Evolutionary conservation across 331 rosid genomes (phyloP).

Genomic region (Ulmus americana): DNA sequence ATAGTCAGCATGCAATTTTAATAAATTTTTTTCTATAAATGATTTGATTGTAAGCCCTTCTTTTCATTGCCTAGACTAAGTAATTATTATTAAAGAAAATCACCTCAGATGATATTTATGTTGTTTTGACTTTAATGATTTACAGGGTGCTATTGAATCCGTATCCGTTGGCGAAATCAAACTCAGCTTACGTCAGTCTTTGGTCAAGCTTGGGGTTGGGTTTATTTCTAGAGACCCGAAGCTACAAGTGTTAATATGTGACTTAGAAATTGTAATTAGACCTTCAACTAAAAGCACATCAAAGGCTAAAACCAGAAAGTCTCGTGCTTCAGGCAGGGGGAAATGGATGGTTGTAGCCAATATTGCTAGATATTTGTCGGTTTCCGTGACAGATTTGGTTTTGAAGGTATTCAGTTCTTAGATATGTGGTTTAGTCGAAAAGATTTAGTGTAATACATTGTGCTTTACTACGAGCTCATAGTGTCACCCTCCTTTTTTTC

Average conservation of each 20-base stretch:
- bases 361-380: slow-evolving; percentile 80
- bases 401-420: slow-evolving; percentile 54
- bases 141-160: slow-evolving; percentile 88
- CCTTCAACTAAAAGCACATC: slow-evolving; percentile 55
- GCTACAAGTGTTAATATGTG: slow-evolving; percentile 84
- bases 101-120: slow-evolving; percentile 10
- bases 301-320: slow-evolving; percentile 51
- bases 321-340: slow-evolving; percentile 75
- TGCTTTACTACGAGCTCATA: neutral
- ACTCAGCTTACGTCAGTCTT: slow-evolving; percentile 84
- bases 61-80: neutral
- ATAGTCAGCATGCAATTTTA: neutral
- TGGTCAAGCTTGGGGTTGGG: slow-evolving; percentile 81
- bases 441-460: neutral
- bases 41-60: neutral
- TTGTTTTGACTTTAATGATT: slow-evolving; percentile 20
- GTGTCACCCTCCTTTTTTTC: neutral
- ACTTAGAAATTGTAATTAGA: slow-evolving; percentile 83
- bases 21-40: neutral
- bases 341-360: slow-evolving; percentile 89
- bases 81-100: neutral
- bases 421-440: neutral
- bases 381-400: slow-evolving; percentile 82
- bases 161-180: slow-evolving; percentile 89
- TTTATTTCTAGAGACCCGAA: slow-evolving; percentile 86